A percentile compares a stretch with the other conserved stretches of the same genome.
These are phyloP conservation scores for Termitomyces sp. DNA, from an alignment of 768 basidiomycete genomes.

Conservation along the genomic window DNA sequence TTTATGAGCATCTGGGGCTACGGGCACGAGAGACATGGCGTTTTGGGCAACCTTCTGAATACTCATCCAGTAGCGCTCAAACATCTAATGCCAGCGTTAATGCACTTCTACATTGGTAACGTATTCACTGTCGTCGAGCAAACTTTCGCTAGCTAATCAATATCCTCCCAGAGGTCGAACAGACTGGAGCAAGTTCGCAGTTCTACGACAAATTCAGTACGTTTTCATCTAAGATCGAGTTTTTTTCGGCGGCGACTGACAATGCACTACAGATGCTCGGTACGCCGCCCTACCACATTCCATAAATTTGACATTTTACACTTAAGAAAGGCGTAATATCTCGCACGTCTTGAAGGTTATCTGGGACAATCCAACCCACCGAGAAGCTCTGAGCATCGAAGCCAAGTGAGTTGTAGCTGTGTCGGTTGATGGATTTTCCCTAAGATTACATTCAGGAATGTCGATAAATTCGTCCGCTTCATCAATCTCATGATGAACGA, in stretches of 20 bases:
- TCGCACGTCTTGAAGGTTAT: conserved; percentile 82
- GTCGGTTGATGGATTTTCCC: background rate
- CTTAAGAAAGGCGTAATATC: conserved; percentile 66
- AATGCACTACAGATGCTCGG: conserved; percentile 10
- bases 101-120: conserved; percentile 92
- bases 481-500: conserved; percentile 99
- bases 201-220: conserved; percentile 98
- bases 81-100: conserved; percentile 86
- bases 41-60: conserved; percentile 81
- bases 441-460: conserved; percentile 44
- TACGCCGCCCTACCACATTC: background rate
- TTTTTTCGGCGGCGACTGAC: background rate
- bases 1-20: conserved; percentile 71
- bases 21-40: conserved; percentile 60
- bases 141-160: background rate
- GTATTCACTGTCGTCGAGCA: background rate
- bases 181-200: conserved; percentile 95
- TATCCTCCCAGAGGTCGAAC: conserved; percentile 76
- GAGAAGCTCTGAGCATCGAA: conserved; percentile 79
- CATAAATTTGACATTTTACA: background rate
- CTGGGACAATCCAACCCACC: conserved; percentile 87
- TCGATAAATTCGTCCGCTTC: conserved; percentile 92
- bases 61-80: conserved; percentile 80
- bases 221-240: conserved; percentile 23
- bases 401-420: conserved; percentile 47